phyloP scores from a whole-genome alignment of 78 protist genomes.

The Chrysochromulina parva region DNA sequence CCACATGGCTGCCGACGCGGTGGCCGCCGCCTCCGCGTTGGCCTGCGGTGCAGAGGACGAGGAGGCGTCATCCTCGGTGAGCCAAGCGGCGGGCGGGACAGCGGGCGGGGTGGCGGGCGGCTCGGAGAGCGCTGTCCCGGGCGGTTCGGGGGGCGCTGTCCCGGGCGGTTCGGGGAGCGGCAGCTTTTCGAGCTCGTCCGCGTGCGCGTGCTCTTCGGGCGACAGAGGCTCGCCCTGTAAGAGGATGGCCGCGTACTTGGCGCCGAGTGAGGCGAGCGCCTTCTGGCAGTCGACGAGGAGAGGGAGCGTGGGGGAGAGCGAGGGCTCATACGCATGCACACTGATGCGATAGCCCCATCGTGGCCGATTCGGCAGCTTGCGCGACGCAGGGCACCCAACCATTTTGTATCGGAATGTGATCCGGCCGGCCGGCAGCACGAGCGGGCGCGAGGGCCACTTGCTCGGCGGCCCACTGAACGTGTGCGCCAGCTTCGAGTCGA shows the following conservation, averaged over 20 bases:
- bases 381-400: neutral
- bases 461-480: neutral
- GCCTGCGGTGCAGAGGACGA: too few relatives aligned
- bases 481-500: neutral
- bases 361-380: neutral
- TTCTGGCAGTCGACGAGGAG: neutral
- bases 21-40: too few relatives aligned
- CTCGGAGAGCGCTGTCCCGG: too few relatives aligned
- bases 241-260: neutral
- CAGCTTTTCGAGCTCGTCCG: neutral
- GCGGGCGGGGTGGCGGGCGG: too few relatives aligned
- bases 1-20: neutral
- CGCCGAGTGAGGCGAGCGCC: neutral
- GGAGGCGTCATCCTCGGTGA: too few relatives aligned
- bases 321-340: neutral
- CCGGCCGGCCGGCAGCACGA: neutral
- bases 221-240: neutral
- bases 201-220: slow-evolving; percentile 4
- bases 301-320: neutral
- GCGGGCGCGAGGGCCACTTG: neutral
- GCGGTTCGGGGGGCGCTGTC: too few relatives aligned
- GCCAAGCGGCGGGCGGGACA: too few relatives aligned
- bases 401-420: neutral
- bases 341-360: neutral
- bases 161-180: too few relatives aligned